Conservation (phyloP, 352 stramenopile species). For the Poterioochromonas sp. region DNA sequence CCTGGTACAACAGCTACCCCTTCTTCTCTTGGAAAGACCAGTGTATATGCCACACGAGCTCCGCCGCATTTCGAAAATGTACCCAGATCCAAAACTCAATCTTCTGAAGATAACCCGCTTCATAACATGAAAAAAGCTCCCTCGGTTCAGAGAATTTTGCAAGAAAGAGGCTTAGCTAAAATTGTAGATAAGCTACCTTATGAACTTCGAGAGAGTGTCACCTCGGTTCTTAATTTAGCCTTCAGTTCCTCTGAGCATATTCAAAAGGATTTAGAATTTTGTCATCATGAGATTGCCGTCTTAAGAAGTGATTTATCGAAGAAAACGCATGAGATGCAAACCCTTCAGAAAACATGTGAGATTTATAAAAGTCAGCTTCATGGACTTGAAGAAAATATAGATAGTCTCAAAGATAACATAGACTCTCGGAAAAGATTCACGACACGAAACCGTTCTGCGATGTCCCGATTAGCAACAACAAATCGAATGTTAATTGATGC, state of each 20-base stretch:
- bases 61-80: not conserved
- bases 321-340: not conserved
- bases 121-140: not conserved
- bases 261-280: slow-evolving; percentile 18
- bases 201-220: slow-evolving; percentile 23
- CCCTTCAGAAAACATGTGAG: slow-evolving; percentile 4
- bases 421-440: slow-evolving; percentile 14
- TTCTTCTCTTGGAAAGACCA: not conserved
- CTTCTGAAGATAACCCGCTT: not conserved
- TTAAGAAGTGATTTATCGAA: not conserved
- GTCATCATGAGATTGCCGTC: not conserved
- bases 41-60: not conserved
- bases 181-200: slow-evolving; percentile 25
- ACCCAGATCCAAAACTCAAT: not conserved
- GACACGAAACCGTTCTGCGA: slow-evolving; percentile 12
- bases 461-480: slow-evolving; percentile 17
- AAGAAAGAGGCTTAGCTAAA: slow-evolving; percentile 1
- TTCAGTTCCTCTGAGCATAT: not conserved
- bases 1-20: not conserved
- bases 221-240: not conserved
- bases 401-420: slow-evolving; percentile 6
- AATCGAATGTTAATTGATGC: slow-evolving; percentile 33
- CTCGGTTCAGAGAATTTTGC: not conserved
- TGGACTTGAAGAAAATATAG: slow-evolving; percentile 12
- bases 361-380: not conserved